A percentile compares a stretch with the other conserved stretches of the same genome.
Conservation (phyloP, 495 filamentous ascomycete genomes). For the Penicillium coffeae region DNA sequence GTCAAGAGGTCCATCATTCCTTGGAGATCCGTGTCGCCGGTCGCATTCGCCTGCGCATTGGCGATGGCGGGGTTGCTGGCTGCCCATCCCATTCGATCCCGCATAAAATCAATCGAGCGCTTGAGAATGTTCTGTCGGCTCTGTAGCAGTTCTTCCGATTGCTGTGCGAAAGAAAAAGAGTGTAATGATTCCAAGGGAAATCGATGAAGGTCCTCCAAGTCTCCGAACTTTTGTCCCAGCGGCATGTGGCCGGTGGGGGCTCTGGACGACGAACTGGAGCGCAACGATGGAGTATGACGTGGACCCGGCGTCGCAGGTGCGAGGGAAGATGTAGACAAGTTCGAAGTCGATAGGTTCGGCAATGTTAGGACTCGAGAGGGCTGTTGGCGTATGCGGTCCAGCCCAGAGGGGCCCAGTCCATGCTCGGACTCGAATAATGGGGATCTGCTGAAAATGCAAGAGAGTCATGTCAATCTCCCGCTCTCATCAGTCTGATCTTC, state of each 20-base stretch:
- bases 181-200: constrained; percentile 96
- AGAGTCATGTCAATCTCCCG: constrained; percentile 39
- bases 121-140: constrained; percentile 92
- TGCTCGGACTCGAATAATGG: constrained; percentile 60
- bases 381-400: constrained; percentile 89
- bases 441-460: constrained; percentile 52
- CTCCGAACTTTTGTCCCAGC: constrained; percentile 60
- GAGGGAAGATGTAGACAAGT: constrained; percentile 61
- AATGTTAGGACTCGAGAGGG: constrained; percentile 61
- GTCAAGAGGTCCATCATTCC: constrained; percentile 85
- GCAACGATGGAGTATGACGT: constrained; percentile 60
- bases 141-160: constrained; percentile 86
- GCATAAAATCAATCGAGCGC: constrained; percentile 95
- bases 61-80: constrained; percentile 59
- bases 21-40: constrained; percentile 82
- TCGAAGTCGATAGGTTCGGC: no score
- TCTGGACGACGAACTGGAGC: constrained; percentile 49
- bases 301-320: constrained; percentile 32
- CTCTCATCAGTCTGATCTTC: neutral
- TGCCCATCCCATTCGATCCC: constrained; percentile 84
- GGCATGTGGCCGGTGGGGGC: constrained; percentile 54
- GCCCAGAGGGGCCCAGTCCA: constrained; percentile 65
- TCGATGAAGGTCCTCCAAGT: constrained; percentile 82
- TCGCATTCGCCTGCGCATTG: constrained; percentile 75
- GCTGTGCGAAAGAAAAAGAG: constrained; percentile 97